Percentiles rank a stretch among this genome's conserved stretches.
phyloP scores from a whole-genome alignment of 192 early-diverging fungal genomes.

The Coemansia umbellata region DNA sequence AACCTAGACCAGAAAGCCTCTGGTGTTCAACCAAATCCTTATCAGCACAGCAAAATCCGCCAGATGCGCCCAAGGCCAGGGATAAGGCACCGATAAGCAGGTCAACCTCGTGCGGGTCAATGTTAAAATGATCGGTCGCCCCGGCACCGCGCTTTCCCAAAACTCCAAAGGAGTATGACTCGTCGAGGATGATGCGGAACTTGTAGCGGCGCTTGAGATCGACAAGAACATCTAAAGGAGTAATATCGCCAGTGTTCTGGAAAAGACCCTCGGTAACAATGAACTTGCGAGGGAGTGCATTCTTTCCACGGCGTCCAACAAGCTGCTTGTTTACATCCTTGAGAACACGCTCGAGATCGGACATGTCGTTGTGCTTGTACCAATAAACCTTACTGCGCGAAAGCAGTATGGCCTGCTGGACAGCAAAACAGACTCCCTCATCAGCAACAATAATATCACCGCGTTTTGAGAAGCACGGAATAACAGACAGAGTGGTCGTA shows the following conservation, averaged over 20 bases:
- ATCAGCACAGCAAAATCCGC: constrained; percentile 90
- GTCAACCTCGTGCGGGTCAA: constrained; percentile 75
- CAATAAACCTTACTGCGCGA: constrained; percentile 86
- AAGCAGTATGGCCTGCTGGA: constrained; percentile 86
- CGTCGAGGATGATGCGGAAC: constrained; percentile 93
- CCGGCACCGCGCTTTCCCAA: constrained; percentile 85
- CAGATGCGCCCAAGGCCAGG: constrained; percentile 72
- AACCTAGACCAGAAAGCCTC: constrained; percentile 82
- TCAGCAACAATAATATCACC: constrained; percentile 95
- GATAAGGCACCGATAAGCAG: constrained; percentile 85
- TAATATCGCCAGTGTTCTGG: constrained; percentile 82
- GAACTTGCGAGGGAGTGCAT: constrained; percentile 80
- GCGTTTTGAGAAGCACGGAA: constrained; percentile 95
- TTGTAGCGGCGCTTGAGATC: constrained; percentile 94
- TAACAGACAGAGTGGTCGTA: constrained; percentile 84
- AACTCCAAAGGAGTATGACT: constrained; percentile 84
- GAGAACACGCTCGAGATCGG: constrained; percentile 85
- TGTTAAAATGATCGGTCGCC: constrained; percentile 75
- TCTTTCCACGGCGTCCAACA: constrained; percentile 58
- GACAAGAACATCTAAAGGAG: constrained; percentile 74
- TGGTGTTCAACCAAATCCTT: constrained; percentile 88
- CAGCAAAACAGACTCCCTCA: constrained; percentile 80
- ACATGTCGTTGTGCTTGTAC: constrained; percentile 97
- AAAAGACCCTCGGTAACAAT: constrained; percentile 93
- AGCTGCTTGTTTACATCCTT: constrained; percentile 69